A percentile compares a stretch with the other conserved stretches of the same genome.
Conservation (phyloP, 139 green algal genomes). For the Medakamo hakoo region DNA sequence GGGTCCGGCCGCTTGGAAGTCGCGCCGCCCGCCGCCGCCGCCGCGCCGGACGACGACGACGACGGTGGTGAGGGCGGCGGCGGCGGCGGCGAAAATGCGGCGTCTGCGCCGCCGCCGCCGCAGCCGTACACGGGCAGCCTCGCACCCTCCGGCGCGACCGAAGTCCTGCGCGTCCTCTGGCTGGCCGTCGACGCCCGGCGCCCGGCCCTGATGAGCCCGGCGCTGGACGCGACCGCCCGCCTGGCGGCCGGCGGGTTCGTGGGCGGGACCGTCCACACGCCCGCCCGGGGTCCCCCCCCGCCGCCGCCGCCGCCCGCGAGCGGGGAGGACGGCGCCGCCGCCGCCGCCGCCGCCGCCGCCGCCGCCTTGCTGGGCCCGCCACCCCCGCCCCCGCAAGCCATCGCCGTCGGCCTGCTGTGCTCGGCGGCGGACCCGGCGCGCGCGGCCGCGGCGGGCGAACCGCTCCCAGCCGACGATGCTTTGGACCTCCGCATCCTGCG, state of each 20-base stretch:
- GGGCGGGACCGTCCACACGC: not conserved
- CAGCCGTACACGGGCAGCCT: not conserved
- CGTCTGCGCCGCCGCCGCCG: too few species aligned
- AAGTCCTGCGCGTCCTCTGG: not conserved
- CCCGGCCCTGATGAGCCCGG: not conserved
- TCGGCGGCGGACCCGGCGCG: too few species aligned
- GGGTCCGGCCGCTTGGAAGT: not conserved
- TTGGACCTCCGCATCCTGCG: slow-evolving; percentile 85
- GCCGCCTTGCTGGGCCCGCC: not conserved
- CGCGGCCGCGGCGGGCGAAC: slow-evolving; percentile 57
- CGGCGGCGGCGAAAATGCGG: too few species aligned
- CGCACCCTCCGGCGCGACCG: too few species aligned
- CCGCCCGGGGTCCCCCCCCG: too few species aligned
- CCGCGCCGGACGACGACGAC: not conserved
- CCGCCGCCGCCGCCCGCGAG: not conserved
- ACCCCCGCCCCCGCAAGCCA: slow-evolving; percentile 4
- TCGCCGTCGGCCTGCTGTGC: slow-evolving; percentile 19
- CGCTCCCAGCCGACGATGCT: slow-evolving; percentile 75
- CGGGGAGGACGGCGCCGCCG: not conserved
- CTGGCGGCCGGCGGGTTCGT: not conserved
- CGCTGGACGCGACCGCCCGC: not conserved
- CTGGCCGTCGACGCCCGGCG: too few species aligned
- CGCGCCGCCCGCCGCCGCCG: too few species aligned
- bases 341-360: not conserved
- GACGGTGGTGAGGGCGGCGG: too few species aligned